Evolutionary conservation across 352 stramenopile genomes (phyloP).

Genomic region (Phytophthora cryptogea): DNA sequence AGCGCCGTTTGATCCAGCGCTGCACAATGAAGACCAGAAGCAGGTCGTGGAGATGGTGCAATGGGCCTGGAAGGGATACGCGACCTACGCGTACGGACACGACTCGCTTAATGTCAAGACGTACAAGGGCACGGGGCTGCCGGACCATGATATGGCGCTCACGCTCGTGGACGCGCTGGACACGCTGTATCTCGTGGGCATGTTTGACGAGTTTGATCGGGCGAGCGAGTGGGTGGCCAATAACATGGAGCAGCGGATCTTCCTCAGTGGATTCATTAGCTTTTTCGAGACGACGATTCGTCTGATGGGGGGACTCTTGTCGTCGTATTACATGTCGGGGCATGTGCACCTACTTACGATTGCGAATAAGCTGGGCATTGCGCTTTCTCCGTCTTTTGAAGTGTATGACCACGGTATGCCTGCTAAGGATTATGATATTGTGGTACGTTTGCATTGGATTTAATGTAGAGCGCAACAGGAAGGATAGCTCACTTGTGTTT

Average conservation of each 20-base stretch:
- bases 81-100: slow-evolving; percentile 67
- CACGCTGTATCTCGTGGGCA: slow-evolving; percentile 73
- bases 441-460: slow-evolving; percentile 33
- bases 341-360: slow-evolving; percentile 60
- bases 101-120: slow-evolving; percentile 73
- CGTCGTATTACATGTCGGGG: slow-evolving; percentile 65
- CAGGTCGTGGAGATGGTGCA: slow-evolving; percentile 67
- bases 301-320: slow-evolving; percentile 71
- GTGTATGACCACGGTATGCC: slow-evolving; percentile 58
- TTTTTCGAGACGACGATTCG: slow-evolving; percentile 87
- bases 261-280: slow-evolving; percentile 63
- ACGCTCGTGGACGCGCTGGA: slow-evolving; percentile 82
- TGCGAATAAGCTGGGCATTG: slow-evolving; percentile 65
- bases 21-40: slow-evolving; percentile 60
- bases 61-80: slow-evolving; percentile 85
- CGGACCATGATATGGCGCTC: slow-evolving; percentile 74
- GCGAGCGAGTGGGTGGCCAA: slow-evolving; percentile 66
- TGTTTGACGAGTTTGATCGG: slow-evolving; percentile 80
- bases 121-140: slow-evolving; percentile 59
- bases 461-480: background rate
- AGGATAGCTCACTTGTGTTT: background rate
- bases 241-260: slow-evolving; percentile 74
- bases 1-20: slow-evolving; percentile 46
- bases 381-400: slow-evolving; percentile 63
- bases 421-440: slow-evolving; percentile 68